phyloP scores from a whole-genome alignment of 1,284 basidiomycete genomes.

The Leccinum insolens region DNA sequence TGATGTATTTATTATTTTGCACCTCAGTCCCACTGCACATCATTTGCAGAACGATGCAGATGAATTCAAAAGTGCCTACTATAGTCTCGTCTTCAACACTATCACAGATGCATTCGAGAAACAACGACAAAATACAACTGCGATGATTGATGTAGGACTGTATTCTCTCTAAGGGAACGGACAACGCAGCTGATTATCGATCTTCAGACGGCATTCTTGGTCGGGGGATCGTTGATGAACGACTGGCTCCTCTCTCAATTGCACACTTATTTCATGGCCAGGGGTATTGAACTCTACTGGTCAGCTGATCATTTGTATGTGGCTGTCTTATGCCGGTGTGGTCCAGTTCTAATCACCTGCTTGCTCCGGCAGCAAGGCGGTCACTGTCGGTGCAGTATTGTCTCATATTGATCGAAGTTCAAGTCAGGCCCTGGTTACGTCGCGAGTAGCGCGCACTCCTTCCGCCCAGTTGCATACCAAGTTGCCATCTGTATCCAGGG shows the following conservation, averaged over 20 bases:
- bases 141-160: background rate
- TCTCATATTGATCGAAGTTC: background rate
- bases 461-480: background rate
- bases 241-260: background rate
- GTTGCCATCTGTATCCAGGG: too few species aligned
- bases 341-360: background rate
- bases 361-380: background rate
- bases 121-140: background rate
- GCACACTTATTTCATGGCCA: background rate
- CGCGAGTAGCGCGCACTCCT: background rate
- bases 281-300: background rate
- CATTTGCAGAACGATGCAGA: background rate
- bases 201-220: background rate
- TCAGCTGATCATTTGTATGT: background rate
- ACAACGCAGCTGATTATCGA: background rate
- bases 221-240: background rate
- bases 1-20: too few species aligned
- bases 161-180: background rate
- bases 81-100: background rate
- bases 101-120: background rate
- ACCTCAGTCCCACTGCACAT: background rate
- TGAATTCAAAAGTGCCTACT: background rate
- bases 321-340: background rate
- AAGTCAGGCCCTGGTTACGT: background rate
- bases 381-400: background rate